Evolutionary conservation across 495 filamentous ascomycete species (phyloP), one percentile per base, ranked within the genome.

Genomic region (Aspergillus avenaceus): DNA sequence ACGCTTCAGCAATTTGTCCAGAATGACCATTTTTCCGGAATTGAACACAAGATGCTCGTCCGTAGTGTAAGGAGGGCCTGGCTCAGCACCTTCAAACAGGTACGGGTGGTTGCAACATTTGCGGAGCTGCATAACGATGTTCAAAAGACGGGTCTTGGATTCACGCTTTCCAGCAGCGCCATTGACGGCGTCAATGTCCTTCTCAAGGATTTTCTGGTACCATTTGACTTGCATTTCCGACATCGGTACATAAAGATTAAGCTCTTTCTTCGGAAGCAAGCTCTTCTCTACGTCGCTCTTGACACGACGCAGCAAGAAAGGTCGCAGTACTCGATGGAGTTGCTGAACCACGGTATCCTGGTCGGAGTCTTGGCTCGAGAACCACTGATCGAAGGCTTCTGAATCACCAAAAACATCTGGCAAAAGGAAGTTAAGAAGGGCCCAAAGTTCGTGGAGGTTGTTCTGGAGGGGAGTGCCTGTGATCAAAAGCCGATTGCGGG

Each of bases 61-160:
- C 11, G 91, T 97, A 1, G 95, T 97, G 60, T 97, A 99, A 11
- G 95, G 95, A 4, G 95, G 95, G 23, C 95, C 95, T 16, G 93
- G 92, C 58, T 99, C 95, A 24, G 95, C 95, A 24, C 95, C 95
- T 60, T 99, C 95, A 56, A 99, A 99, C 2, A 99, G 82, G 58
- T 99, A 99, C 3, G 95, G 95, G 58, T 99, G 95, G 59, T 99
- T 99, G 71, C 95, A 97, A 66, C 95, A 99, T 67, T 99, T 99
- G 51, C 95, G 86, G 40, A 99, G 82, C 65, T 99, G 95, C 95
- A 99, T 99, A 53, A 99, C 95, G 63, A 99, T 99, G 72, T 99
- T 99, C 52, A 99, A 76, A n/a, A 99, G 80, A 36, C 95, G 84
- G 5, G 95, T 97, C 73, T 99, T 99, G n/a, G 92, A 96, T 65